These are phyloP conservation scores for Backusella tarrabulga DNA, from an alignment of 192 early-diverging fungal genomes.

Conservation along the genomic window DNA sequence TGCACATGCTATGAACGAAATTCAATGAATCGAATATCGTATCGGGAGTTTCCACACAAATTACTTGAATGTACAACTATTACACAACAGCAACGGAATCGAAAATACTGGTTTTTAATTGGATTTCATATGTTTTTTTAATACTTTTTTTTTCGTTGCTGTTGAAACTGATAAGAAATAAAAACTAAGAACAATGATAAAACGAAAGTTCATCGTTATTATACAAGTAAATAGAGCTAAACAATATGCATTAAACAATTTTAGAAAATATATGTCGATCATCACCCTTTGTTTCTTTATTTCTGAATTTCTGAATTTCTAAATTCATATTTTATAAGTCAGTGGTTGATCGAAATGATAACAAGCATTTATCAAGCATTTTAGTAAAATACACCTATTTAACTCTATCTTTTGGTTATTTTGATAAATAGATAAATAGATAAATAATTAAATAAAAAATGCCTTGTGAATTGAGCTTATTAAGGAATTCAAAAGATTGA, in stretches of 20 bases:
- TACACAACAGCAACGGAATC: not conserved
- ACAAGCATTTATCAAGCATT: not conserved
- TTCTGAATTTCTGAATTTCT: not conserved
- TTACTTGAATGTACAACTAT: not conserved
- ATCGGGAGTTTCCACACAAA: not conserved
- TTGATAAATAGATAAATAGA: too few relatives aligned
- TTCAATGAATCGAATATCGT: conserved; percentile 11
- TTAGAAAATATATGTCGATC: not conserved
- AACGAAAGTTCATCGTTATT: not conserved
- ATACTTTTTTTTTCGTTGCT: not conserved
- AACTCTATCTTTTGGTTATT: not conserved
- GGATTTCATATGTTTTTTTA: not conserved
- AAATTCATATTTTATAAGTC: not conserved
- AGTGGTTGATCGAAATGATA: not conserved
- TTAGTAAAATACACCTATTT: not conserved
- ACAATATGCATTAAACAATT: not conserved
- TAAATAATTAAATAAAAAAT: not conserved
- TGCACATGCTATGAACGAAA: conserved; percentile 39
- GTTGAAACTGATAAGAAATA: not conserved
- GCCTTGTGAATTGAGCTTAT: not conserved
- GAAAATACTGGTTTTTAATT: not conserved
- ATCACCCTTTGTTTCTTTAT: not conserved
- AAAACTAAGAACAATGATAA: not conserved
- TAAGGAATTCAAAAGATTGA: not conserved
- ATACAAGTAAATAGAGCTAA: not conserved